phyloP scores from a whole-genome alignment of 257 asterid species.

The Scutellaria barbata region DNA sequence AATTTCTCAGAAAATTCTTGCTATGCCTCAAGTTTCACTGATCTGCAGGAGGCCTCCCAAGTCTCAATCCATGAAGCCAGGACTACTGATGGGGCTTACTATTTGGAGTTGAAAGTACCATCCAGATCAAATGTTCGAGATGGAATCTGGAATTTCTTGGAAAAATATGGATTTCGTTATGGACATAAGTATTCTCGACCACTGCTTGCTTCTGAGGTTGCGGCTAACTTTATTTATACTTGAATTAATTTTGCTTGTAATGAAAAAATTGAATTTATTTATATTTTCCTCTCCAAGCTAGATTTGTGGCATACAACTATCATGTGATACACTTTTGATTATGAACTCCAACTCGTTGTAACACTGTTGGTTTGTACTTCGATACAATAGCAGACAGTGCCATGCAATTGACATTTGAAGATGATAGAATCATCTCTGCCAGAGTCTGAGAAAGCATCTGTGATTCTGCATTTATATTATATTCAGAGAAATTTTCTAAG shows the following conservation, averaged over 20 bases:
- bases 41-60: slow-evolving; percentile 74
- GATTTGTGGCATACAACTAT: neutral
- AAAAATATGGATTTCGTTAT: slow-evolving; percentile 80
- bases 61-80: slow-evolving; percentile 61
- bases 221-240: slow-evolving; percentile 25
- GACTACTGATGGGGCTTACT: slow-evolving; percentile 77
- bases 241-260: slow-evolving; percentile 12
- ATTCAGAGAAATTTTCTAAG: slow-evolving; percentile 1
- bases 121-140: slow-evolving; percentile 45
- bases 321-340: neutral
- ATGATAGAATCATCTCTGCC: slow-evolving; percentile 14
- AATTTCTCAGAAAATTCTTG: neutral
- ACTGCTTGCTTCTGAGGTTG: slow-evolving; percentile 91
- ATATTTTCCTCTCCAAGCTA: neutral
- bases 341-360: slow-evolving; percentile 5
- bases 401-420: neutral
- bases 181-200: slow-evolving; percentile 63
- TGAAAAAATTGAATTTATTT: neutral
- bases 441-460: slow-evolving; percentile 6
- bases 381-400: slow-evolving; percentile 1
- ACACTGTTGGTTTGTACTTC: neutral
- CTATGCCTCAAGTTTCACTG: slow-evolving; percentile 31
- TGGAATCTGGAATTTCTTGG: slow-evolving; percentile 73
- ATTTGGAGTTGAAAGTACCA: slow-evolving; percentile 76
- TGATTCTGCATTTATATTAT: neutral